Evolutionary conservation across 169 alveolate species (phyloP).

Genomic region (Cryptosporidium sp.): DNA sequence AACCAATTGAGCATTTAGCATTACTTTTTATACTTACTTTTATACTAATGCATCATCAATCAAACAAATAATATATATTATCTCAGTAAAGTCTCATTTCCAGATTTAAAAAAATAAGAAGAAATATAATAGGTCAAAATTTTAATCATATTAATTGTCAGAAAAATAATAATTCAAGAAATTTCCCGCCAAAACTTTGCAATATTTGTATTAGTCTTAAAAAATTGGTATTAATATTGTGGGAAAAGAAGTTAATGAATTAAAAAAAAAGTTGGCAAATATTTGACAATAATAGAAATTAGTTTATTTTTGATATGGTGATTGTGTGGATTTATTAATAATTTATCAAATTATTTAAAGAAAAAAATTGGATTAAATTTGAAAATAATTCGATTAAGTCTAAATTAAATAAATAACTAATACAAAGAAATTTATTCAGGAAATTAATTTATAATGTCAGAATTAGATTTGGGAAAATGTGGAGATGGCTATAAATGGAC

Average conservation of each 20-base stretch:
- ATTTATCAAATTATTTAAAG: too few species aligned
- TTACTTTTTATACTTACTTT: not conserved
- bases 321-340: not conserved
- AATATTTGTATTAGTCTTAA: not conserved
- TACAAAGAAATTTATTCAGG: not conserved
- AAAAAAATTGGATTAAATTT: not conserved
- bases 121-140: not conserved
- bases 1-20: not conserved
- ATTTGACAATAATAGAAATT: too few species aligned
- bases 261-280: not conserved
- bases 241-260: not conserved
- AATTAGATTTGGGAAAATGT: not conserved
- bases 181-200: slow-evolving; percentile 15
- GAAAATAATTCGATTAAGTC: too few species aligned
- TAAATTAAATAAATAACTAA: too few species aligned
- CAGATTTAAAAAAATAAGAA: too few species aligned
- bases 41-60: not conserved
- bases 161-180: not conserved
- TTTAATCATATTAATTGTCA: too few species aligned
- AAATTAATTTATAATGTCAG: not conserved
- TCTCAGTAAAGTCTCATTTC: not conserved
- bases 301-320: not conserved
- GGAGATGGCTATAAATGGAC: slow-evolving; percentile 32
- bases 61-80: not conserved
- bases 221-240: not conserved